Conservation (phyloP, 495 filamentous ascomycete genomes). For the Podospora tetraspora region DNA sequence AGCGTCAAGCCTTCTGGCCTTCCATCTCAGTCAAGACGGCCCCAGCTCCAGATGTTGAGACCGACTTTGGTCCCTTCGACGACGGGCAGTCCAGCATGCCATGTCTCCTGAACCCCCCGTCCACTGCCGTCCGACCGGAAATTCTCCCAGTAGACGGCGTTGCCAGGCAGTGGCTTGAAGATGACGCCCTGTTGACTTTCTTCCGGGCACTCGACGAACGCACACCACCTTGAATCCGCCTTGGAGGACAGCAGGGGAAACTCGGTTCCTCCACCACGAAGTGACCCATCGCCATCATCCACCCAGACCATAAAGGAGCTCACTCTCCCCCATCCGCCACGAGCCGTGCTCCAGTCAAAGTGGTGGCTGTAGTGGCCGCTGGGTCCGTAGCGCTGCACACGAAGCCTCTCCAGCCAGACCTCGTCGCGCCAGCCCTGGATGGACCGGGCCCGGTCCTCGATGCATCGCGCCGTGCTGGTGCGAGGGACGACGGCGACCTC, state of each 20-base stretch:
- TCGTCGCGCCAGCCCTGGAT: conserved; percentile 45
- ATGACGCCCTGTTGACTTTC: conserved; percentile 24
- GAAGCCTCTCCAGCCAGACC: conserved; percentile 41
- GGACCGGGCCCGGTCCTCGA: conserved; percentile 37
- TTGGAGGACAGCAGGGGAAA: conserved; percentile 34
- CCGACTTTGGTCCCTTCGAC: conserved; percentile 40
- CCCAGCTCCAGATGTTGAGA: conserved; percentile 47
- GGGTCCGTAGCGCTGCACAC: conserved; percentile 38
- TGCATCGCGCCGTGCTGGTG: conserved; percentile 37
- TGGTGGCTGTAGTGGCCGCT: conserved; percentile 42
- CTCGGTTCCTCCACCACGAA: conserved; percentile 43
- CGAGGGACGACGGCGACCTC: conserved; percentile 45
- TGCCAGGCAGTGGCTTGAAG: conserved; percentile 40
- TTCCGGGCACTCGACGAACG: conserved; percentile 37
- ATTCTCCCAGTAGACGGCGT: conserved; percentile 49
- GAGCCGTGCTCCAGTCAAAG: conserved; percentile 42
- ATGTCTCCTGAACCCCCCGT: conserved; percentile 42
- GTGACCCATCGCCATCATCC: conserved; percentile 22
- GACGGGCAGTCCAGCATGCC: conserved; percentile 46
- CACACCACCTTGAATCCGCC: conserved; percentile 37
- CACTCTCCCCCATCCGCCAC: conserved; percentile 42
- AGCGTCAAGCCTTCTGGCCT: no score
- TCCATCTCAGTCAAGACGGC: conserved; percentile 22
- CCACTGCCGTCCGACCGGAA: conserved; percentile 42
- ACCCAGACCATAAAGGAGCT: conserved; percentile 47